Evolutionary conservation across 352 stramenopile species (phyloP).

Genomic region (Globisporangium lucens): DNA sequence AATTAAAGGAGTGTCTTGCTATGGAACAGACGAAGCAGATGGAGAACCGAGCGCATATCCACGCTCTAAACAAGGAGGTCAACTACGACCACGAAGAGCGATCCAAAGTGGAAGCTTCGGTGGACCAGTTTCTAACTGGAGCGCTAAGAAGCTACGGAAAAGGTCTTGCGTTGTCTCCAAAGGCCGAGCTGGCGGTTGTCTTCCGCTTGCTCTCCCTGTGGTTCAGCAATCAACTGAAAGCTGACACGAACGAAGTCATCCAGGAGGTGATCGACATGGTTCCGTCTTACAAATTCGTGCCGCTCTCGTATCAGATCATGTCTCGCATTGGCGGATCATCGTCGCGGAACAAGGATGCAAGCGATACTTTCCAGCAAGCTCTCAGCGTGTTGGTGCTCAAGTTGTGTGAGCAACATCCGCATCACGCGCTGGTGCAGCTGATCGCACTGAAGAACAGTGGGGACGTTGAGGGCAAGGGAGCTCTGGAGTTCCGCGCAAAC

Average conservation of each 20-base stretch:
- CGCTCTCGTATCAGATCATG: slow-evolving; percentile 97
- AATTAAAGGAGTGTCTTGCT: slow-evolving; percentile 57
- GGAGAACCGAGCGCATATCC: slow-evolving; percentile 68
- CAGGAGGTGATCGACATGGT: slow-evolving; percentile 80
- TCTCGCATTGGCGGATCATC: slow-evolving; percentile 85
- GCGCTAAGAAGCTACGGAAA: slow-evolving; percentile 88
- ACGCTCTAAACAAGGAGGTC: slow-evolving; percentile 83
- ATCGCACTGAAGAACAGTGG: slow-evolving; percentile 94
- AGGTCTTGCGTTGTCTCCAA: slow-evolving; percentile 44
- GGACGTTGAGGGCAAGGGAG: slow-evolving; percentile 81
- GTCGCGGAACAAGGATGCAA: not conserved
- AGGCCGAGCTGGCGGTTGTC: slow-evolving; percentile 85
- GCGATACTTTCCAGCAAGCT: slow-evolving; percentile 73
- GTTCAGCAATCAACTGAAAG: slow-evolving; percentile 88
- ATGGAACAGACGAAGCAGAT: slow-evolving; percentile 57
- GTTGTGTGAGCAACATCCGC: slow-evolving; percentile 94
- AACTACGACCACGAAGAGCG: slow-evolving; percentile 87
- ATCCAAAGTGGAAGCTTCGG: slow-evolving; percentile 76
- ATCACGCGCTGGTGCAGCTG: slow-evolving; percentile 95
- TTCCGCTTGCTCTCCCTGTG: slow-evolving; percentile 94
- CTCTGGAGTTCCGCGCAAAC: slow-evolving; percentile 73
- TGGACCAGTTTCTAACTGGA: slow-evolving; percentile 85
- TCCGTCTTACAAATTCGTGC: slow-evolving; percentile 95
- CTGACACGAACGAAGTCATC: slow-evolving; percentile 82
- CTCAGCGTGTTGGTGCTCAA: slow-evolving; percentile 89